A percentile compares a stretch with the other conserved stretches of the same genome.
Evolutionary conservation across 306 rosid species (phyloP).

Genomic region (Gynostemma pentaphyllum): DNA sequence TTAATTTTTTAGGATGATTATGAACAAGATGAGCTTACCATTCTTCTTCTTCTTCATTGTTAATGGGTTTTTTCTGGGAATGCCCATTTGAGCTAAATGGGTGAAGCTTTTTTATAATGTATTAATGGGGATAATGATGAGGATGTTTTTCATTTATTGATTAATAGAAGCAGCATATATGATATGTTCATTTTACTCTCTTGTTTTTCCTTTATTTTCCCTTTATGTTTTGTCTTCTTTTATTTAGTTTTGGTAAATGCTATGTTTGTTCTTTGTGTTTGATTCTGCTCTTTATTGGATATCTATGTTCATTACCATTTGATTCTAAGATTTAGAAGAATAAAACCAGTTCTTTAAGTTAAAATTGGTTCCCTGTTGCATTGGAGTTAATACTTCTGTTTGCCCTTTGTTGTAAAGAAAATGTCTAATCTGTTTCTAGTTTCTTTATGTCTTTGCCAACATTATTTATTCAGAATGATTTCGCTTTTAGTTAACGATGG

Average conservation of each 20-base stretch:
- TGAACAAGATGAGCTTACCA: conserved; percentile 12
- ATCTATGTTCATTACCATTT: background rate
- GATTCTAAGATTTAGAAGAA: background rate
- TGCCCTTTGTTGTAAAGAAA: background rate
- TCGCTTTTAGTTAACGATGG: background rate
- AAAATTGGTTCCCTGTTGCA: conserved; percentile 1
- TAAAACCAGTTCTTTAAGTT: background rate
- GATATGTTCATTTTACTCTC: conserved; percentile 2
- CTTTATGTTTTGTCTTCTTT: background rate
- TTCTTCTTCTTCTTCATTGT: conserved; percentile 17
- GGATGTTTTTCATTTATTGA: background rate
- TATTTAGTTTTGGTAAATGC: conserved; percentile 4
- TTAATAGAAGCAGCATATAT: conserved; percentile 9
- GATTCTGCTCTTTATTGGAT: background rate
- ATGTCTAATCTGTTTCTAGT: no score
- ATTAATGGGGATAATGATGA: conserved; percentile 10
- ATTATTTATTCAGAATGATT: background rate
- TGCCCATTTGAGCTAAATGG: conserved; percentile 12
- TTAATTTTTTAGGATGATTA: conserved; percentile 6
- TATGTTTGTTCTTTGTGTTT: conserved; percentile 4
- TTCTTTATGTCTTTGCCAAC: no score
- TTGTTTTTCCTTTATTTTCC: background rate
- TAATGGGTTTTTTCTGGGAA: conserved; percentile 17
- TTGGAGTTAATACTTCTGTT: conserved; percentile 2
- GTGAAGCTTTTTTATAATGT: conserved; percentile 15